These are phyloP conservation scores for Cryptosporidium meleagridis DNA, from an alignment of 169 alveolate species.

Conservation along the genomic window DNA sequence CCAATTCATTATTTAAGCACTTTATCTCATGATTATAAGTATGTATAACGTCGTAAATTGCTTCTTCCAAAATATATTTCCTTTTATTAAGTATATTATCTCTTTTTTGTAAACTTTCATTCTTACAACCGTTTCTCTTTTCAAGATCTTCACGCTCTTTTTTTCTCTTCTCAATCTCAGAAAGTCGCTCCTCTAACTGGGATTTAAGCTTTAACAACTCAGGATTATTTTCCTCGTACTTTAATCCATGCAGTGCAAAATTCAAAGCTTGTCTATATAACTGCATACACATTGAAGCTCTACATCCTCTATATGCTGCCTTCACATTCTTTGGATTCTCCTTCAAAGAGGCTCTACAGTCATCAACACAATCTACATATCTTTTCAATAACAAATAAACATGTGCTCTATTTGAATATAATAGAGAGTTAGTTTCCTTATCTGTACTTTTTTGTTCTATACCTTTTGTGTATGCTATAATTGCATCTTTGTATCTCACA, in stretches of 20 bases:
- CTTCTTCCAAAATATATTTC: conserved; percentile 12
- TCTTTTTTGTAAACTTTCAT: background rate
- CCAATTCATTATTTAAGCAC: conserved; percentile 1
- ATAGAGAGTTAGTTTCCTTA: conserved; percentile 46
- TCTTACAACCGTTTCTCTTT: background rate
- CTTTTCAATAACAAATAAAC: conserved; percentile 55
- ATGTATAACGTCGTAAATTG: conserved; percentile 62
- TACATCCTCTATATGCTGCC: conserved; percentile 75
- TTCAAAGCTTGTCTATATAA: conserved; percentile 42
- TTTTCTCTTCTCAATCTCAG: conserved; percentile 23
- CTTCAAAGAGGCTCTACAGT: conserved; percentile 69
- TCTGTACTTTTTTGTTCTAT: conserved; percentile 68
- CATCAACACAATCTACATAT: conserved; percentile 75
- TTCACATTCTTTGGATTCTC: conserved; percentile 71
- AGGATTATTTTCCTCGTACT: conserved; percentile 11
- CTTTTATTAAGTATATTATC: conserved; percentile 8
- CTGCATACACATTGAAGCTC: conserved; percentile 66
- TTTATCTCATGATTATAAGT: conserved; percentile 56
- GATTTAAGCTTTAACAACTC: conserved; percentile 26
- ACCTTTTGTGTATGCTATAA: conserved; percentile 61
- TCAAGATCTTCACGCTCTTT: conserved; percentile 4
- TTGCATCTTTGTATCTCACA: conserved; percentile 27
- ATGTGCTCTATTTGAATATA: conserved; percentile 76
- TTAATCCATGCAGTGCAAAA: conserved; percentile 54
- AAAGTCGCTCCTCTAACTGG: conserved; percentile 2